A percentile compares a stretch with the other conserved stretches of the same genome.
These are phyloP conservation scores for Nepenthes mirabilis DNA, from an alignment of 148 eudicot species.

Conservation along the genomic window DNA sequence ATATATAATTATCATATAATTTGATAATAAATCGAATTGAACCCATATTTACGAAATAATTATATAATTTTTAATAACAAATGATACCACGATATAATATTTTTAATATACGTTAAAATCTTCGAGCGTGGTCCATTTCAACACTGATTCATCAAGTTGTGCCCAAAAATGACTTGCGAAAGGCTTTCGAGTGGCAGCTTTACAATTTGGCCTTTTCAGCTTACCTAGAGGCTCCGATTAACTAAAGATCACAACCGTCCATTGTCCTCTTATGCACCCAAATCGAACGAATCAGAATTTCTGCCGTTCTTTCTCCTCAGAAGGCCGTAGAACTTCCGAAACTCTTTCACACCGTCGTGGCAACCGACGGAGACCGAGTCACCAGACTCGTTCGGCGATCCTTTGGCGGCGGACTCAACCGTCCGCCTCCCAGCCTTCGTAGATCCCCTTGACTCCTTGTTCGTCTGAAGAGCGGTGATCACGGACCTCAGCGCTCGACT, in stretches of 20 bases:
- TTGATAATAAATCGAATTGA: too few species aligned
- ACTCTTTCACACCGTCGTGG: conserved; percentile 49
- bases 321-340: conserved; percentile 62
- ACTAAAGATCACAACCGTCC: background rate
- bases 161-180: too few species aligned
- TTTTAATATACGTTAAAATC: too few species aligned
- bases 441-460: background rate
- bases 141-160: too few species aligned
- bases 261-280: background rate
- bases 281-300: conserved; percentile 49
- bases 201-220: too few species aligned
- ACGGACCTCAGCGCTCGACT: conserved; percentile 76
- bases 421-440: background rate
- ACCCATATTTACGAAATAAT: too few species aligned
- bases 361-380: conserved; percentile 25
- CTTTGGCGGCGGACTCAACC: conserved; percentile 6
- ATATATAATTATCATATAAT: too few species aligned
- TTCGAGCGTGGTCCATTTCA: too few species aligned
- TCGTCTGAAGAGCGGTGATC: conserved; percentile 51
- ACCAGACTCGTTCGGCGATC: conserved; percentile 15
- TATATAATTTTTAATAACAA: too few species aligned
- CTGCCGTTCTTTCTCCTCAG: conserved; percentile 43
- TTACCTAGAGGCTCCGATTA: too few species aligned
- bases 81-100: too few species aligned
- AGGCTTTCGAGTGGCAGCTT: too few species aligned